These are phyloP conservation scores for Lentinus brumalis DNA, from an alignment of 768 basidiomycete species.

Conservation along the genomic window DNA sequence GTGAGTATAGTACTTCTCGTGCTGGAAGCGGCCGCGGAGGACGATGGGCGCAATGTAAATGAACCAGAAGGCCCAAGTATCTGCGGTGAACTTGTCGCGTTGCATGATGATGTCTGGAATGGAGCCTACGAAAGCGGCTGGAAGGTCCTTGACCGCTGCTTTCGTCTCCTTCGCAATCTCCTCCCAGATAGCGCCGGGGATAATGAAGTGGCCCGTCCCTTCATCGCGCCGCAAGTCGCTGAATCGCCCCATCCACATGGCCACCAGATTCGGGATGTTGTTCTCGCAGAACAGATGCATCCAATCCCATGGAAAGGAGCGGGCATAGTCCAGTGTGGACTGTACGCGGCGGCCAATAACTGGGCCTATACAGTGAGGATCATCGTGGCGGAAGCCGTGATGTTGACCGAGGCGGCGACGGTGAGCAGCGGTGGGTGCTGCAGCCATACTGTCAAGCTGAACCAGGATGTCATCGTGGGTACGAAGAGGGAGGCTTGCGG, in stretches of 20 bases:
- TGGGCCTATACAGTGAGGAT: constrained; percentile 30
- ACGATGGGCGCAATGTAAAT: constrained; percentile 40
- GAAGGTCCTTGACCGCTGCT: constrained; percentile 35
- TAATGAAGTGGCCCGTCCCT: constrained; percentile 25
- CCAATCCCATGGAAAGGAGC: constrained; percentile 52
- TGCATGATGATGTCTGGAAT: constrained; percentile 35
- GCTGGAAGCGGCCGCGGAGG: constrained; percentile 33
- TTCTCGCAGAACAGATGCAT: constrained; percentile 54
- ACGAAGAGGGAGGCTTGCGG: constrained; percentile 41
- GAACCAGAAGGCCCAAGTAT: constrained; percentile 41
- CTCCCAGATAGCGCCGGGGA: constrained; percentile 37
- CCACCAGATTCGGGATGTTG: constrained; percentile 40
- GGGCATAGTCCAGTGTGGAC: constrained; percentile 32
- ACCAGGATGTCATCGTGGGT: constrained; percentile 45
- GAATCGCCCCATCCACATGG: constrained; percentile 42
- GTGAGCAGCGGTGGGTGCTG: not conserved
- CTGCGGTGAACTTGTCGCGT: constrained; percentile 32
- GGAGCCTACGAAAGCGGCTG: constrained; percentile 35
- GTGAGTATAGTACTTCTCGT: constrained; percentile 40
- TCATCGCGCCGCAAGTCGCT: constrained; percentile 31
- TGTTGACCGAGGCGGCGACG: constrained; percentile 14
- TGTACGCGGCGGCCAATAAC: constrained; percentile 20
- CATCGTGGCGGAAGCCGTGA: constrained; percentile 20
- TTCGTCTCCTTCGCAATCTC: constrained; percentile 35
- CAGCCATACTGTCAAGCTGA: constrained; percentile 28